Evolutionary conservation across 2,329 filamentous ascomycete species (phyloP), one percentile per base, ranked within the genome.

Genomic region (Trichoderma guizhouense): DNA sequence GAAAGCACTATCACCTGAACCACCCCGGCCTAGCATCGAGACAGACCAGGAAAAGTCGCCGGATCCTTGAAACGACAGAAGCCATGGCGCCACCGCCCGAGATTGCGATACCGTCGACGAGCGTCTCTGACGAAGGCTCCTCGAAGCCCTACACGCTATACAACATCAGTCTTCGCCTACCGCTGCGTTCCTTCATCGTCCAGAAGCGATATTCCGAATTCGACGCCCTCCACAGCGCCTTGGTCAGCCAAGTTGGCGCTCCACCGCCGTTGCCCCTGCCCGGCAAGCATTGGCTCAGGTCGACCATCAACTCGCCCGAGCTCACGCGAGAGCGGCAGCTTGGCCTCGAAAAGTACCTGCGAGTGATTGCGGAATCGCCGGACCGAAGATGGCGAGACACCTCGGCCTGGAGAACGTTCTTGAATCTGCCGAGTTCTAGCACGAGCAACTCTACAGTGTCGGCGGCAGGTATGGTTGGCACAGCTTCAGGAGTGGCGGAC

Each of bases 151-250:
- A 90, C 81, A 95, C 92, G 0, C 87, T 91, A 74, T 95, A 95
- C 84, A 93, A 93, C 80, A 91, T 95, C 80, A 90, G 89, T 26
- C 86, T 96, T 72, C 90, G 92, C 65, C 89, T 94, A 1, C 93
- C 93, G 0, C 87, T 95, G 15, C 90, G 92, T 62, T 92, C 92
- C 5, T 92, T 91, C 76, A 91, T 92, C 74, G 86, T 94, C 6
- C 89, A 91, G 77, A 95, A 95, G 82, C 92, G 93, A 77, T 97
- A 95, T 84, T 93, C 91, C 68, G 93, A 96, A 79, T 96, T 96
- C 78, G 84, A 85, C 70, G 80, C 85, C 61, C 89, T 97, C 18
- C 89, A 96, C 82, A 80, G 84, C 34, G 82, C 87, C 5, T 86
- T 97, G 9, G 84, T 85, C 24, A 83, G 86, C 53, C 84, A 89